Conservation (phyloP, 495 filamentous ascomycete genomes). For the Aspergillus asperescens region DNA sequence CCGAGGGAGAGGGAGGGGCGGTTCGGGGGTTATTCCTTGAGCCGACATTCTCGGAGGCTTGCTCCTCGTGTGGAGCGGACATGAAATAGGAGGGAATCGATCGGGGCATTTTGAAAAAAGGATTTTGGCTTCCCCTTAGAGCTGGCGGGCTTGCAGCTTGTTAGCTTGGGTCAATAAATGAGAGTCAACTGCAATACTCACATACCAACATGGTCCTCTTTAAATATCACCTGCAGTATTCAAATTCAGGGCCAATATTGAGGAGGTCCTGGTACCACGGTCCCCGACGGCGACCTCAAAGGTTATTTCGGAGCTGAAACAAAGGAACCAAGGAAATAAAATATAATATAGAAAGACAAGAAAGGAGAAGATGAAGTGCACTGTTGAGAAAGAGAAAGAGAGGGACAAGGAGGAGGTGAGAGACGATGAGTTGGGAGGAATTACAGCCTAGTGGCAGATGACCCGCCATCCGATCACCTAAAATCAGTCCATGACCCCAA, state of each 20-base stretch:
- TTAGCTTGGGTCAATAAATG: background rate
- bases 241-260: conserved; percentile 4
- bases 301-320: background rate
- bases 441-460: conserved; percentile 15
- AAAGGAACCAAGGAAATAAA: background rate
- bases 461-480: conserved; percentile 8
- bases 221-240: conserved; percentile 1
- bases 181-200: background rate
- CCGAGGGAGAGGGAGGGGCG: conserved; percentile 37
- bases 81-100: conserved; percentile 20
- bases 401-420: background rate
- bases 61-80: conserved; percentile 12
- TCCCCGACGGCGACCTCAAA: background rate
- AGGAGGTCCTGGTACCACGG: background rate
- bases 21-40: conserved; percentile 21
- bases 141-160: conserved; percentile 1
- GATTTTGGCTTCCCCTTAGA: conserved; percentile 14
- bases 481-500: background rate
- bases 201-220: conserved; percentile 8
- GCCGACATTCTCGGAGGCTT: conserved; percentile 8
- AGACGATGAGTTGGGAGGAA: background rate
- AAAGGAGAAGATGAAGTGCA: background rate
- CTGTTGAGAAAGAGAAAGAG: background rate
- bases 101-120: conserved; percentile 21
- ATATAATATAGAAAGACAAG: background rate